A percentile compares a stretch with the other conserved stretches of the same genome.
These are phyloP conservation scores for Termitomyces sp. DNA, from an alignment of 768 basidiomycete species.

Conservation along the genomic window DNA sequence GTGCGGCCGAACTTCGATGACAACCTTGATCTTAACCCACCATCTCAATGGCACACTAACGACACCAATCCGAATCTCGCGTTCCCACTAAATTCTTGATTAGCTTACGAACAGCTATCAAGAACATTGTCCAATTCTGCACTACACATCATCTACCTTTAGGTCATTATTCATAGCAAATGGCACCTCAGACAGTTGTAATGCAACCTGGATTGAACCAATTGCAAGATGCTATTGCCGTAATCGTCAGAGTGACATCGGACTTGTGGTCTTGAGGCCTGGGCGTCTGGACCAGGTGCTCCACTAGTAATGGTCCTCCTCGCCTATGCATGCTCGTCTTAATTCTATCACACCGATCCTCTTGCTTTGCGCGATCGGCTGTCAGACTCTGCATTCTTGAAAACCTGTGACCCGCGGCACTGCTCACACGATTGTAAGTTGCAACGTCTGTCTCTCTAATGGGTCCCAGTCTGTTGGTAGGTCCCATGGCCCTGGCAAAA, in stretches of 20 bases:
- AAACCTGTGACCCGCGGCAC: conserved; percentile 1
- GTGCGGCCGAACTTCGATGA: conserved; percentile 17
- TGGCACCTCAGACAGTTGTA: not conserved
- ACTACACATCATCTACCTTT: not conserved
- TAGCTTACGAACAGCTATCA: not conserved
- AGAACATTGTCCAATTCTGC: not conserved
- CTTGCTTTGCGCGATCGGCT: not conserved
- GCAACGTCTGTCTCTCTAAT: not conserved
- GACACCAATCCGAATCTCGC: conserved; percentile 9
- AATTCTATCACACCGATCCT: not conserved
- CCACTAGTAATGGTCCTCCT: not conserved
- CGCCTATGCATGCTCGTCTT: not conserved
- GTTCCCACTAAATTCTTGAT: conserved; percentile 15
- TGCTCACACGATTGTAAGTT: conserved; percentile 2
- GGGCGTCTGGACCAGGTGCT: not conserved
- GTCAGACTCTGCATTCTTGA: conserved; percentile 4
- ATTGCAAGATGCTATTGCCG: not conserved
- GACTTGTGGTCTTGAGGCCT: not conserved
- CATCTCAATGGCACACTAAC: conserved; percentile 13
- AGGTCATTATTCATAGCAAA: not conserved
- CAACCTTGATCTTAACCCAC: conserved; percentile 25
- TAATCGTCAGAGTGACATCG: not conserved
- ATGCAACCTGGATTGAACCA: not conserved
- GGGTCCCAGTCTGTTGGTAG: not conserved
- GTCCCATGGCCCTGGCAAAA: conserved; percentile 19